A percentile compares a stretch with the other conserved stretches of the same genome.
phyloP scores from a whole-genome alignment of 2,329 filamentous ascomycete species.

The Pestalotiopsis sp. region DNA sequence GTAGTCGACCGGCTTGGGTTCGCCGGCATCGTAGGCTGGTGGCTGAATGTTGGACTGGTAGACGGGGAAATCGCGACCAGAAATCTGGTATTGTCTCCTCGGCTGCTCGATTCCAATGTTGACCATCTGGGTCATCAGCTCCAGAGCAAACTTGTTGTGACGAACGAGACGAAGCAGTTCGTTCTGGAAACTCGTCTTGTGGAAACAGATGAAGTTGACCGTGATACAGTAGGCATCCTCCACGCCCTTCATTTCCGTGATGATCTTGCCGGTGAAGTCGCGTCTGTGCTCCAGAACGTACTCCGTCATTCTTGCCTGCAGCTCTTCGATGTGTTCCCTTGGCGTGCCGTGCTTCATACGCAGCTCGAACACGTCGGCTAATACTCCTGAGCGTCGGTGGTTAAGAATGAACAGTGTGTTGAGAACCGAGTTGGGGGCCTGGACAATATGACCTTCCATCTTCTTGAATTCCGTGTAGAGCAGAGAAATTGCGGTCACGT shows the following conservation, averaged over 20 bases:
- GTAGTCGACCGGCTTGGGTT: slow-evolving; percentile 20
- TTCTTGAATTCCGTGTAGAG: slow-evolving; percentile 98
- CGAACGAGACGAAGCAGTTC: slow-evolving; percentile 85
- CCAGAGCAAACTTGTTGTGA: slow-evolving; percentile 92
- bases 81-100: slow-evolving; percentile 69
- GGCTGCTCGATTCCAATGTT: slow-evolving; percentile 85
- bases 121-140: slow-evolving; percentile 83
- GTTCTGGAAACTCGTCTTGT: slow-evolving; percentile 97
- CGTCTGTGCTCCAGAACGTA: slow-evolving; percentile 85
- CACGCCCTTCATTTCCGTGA: slow-evolving; percentile 80
- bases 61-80: slow-evolving; percentile 65
- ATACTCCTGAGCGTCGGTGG: slow-evolving; percentile 82
- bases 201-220: slow-evolving; percentile 94
- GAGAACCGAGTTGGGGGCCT: slow-evolving; percentile 90
- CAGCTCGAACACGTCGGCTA: slow-evolving; percentile 83
- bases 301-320: slow-evolving; percentile 77
- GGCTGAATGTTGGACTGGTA: slow-evolving; percentile 44
- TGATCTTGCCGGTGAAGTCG: slow-evolving; percentile 82
- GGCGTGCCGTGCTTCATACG: slow-evolving; percentile 88
- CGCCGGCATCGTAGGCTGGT: slow-evolving; percentile 23
- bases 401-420: slow-evolving; percentile 95
- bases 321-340: slow-evolving; percentile 74
- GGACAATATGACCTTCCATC: slow-evolving; percentile 94
- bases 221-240: slow-evolving; percentile 82
- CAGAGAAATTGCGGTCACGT: slow-evolving; percentile 90